Conservation (phyloP, 768 basidiomycete genomes). For the Lactarius akahatsu region DNA sequence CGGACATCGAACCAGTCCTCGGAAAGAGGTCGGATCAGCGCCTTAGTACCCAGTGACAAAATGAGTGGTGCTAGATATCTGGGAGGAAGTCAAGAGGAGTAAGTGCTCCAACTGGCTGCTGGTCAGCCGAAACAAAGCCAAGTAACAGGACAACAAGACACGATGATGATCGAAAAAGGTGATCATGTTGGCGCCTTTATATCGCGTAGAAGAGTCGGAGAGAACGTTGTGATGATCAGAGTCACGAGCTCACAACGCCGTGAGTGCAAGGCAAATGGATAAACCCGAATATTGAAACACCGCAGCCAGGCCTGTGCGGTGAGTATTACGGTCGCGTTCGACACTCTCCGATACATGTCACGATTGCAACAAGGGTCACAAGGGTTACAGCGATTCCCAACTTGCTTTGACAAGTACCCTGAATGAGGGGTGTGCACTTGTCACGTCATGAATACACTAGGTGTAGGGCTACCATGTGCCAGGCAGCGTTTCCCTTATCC, state of each 20-base stretch:
- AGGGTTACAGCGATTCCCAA: neutral
- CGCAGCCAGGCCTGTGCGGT: neutral
- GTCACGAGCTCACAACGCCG: neutral
- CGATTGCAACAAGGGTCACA: neutral
- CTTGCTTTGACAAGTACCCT: neutral
- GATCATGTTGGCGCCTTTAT: too few relatives aligned
- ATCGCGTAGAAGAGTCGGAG: too few relatives aligned
- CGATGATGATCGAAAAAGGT: neutral
- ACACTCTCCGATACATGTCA: neutral
- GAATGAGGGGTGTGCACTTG: neutral
- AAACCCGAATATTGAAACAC: neutral
- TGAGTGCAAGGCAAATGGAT: neutral
- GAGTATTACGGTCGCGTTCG: too few relatives aligned
- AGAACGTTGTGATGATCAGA: neutral
- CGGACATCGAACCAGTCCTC: conserved; percentile 19
- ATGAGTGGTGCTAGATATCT: neutral
- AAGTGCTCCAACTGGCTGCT: neutral
- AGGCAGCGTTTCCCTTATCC: conserved; percentile 14
- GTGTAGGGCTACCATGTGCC: conserved; percentile 17
- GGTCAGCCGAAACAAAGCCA: too few relatives aligned
- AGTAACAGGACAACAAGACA: neutral
- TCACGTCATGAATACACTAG: conserved; percentile 18
- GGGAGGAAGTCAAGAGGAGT: neutral
- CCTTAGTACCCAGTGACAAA: neutral
- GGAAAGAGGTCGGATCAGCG: conserved; percentile 3